Base-by-base conservation (phyloP, 2,329 filamentous ascomycete genomes). In the Hypoxylon sp. region DNA sequence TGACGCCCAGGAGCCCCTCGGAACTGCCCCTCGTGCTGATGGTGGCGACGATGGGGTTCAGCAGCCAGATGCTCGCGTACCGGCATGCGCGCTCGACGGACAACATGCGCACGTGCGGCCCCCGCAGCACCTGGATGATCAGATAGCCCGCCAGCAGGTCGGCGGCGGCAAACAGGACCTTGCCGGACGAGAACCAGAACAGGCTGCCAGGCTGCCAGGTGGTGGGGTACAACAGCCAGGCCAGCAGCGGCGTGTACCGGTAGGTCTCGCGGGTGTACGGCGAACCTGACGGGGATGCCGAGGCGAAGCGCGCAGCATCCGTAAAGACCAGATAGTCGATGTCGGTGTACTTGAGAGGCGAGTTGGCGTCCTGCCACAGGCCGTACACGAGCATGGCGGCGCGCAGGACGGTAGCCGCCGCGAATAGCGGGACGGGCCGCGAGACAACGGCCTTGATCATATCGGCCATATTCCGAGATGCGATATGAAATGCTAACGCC, bases 281-380 rank as follows among this genome's bases (percentile, higher is more conserved):
- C 0, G 90, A 91, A 42, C 78, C 77, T 3, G 95, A 95, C 0
- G 90, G 91, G 42, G 79, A 77, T 3, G 3, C 87, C 78, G 80
- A 72, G 21, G 71, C 70, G 75, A 90, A 94, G 64, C 90, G 89
- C 2, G 95, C 86, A 21, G 95, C 95, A 74, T 98, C 94, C 45
- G 95, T 98, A 80, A 99, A 99, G 74, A 99, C 95, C 64, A 92
- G 87, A 77, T 99, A 99, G 81, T 99, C 95, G 69, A 99, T 97
- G 77, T 99, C 95, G 48, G 95, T 99, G 80, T 98, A 99, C 78
- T 98, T 98, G 71, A 99, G 79, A 11, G 94, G 88, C 6, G 92
- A 96, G 77, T 93, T 83, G 58, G 91, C 88, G 77, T 99, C 95
- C 78, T 99, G 95, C 81, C 91, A 93, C 59, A 92, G 84, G 56